Base-by-base conservation (phyloP, 2,329 filamentous ascomycete genomes). In the Septoria linicola region DNA sequence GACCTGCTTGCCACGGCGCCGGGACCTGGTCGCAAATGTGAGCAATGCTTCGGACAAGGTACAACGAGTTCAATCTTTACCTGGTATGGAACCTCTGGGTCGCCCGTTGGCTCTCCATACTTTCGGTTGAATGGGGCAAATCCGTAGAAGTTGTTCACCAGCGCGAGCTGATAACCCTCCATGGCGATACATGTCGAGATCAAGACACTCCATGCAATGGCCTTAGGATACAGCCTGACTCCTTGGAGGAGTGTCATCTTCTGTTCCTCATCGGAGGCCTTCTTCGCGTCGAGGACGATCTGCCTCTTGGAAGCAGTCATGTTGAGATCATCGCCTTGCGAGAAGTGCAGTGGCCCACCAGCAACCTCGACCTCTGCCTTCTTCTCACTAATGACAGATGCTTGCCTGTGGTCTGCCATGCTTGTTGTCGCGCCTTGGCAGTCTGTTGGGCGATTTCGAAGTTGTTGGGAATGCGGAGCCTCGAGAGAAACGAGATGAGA, bases 131-230 rank as follows among this genome's bases (percentile, higher is more conserved):
- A 77, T 16, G 70, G 66, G 8, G 73, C 71, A 51, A 75, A 74
- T 21, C 66, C 74, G 55, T 82, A 91, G 66, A 93, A 89, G 70
- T 91, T 91, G 74, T 85, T 89, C 63, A 93, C 82, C 46, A 95
- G 75, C 63, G 82, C 84, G 52, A 93, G 77, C 66, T 95, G 89
- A 73, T 91, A 95, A 27, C 88, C 89, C 70, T 95, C 89, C 90
- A 96, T 96, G 63, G 82, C 83, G 64, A 95, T 93, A 67, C 87
- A 91, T 0, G 88, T 92, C n/a, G 87, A 92, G 69, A 96, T 91
- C 53, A 95, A 75, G 43, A 95, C 65, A 62, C 84, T 89, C 88
- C 89, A 96, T 17, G 75, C 79, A 50, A 95, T 84, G 17, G 90
- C 90, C 74, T 95, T 92, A 52, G 89, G 89, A 66, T 96, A 96